Evolutionary conservation across 768 basidiomycete genomes (phyloP), one percentile per base, ranked within the genome.

Genomic region (Coprinellus micaceus): DNA sequence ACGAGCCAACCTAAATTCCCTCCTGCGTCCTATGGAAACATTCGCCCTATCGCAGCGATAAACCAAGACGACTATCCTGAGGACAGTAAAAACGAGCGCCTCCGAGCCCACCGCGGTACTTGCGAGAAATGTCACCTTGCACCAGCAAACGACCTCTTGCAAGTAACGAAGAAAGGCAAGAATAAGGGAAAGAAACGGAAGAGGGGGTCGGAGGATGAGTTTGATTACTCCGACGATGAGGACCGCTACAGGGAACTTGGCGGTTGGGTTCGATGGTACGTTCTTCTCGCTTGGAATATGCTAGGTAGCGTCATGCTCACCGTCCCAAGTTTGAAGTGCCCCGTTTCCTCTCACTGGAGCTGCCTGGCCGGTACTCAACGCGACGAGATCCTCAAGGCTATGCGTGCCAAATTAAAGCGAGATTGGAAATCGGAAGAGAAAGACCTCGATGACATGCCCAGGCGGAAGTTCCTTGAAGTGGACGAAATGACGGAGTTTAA

Each of bases 241-340:
- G 80, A 82, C 36, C 74, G 71, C 47, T 70, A 83, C 10, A 70
- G 59, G 12, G 66, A 68, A 6, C 71, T 87, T 45, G 91, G 91
- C 12, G 91, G 91, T 25, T 94, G 91, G 91, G 83, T 93, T 60
- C 79, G 83, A 71, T 94, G 91, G 90, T 90, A 66, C 54, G 80
- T 71, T 17, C 25, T 21, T n/a, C n/a, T n/a, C n/a, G 29, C 17
- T 36, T 4, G 41, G 28, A 43, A 19, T 53, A 4, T 17, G 56
- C 43, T 45, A 39, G 17, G 36, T 57, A 40, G 68, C 33, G 37
- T 30, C 9, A 61, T 49, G 47, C 57, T 80, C 51, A 60, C 55
- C 40, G 6, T 10, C 19, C 5, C 6, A 4, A 92, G 90, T 66
- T 76, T 91, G 40, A 87, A 83, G 66, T 94, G 91, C 58, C 86